Evolutionary conservation across 2,329 filamentous ascomycete genomes (phyloP).

Genomic region (Akanthomyces dipterigenus): DNA sequence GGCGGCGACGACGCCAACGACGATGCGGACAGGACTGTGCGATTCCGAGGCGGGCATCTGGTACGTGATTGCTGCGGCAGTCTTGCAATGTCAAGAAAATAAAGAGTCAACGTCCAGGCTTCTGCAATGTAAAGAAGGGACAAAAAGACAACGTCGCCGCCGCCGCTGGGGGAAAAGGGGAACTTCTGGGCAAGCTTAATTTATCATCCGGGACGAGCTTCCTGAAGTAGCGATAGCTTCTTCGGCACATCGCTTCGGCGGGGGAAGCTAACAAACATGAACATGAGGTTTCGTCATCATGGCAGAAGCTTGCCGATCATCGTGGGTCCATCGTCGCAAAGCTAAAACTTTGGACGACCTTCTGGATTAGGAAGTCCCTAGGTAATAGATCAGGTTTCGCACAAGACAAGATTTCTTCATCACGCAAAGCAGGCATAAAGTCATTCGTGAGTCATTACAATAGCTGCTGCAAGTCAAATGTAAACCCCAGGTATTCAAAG

Average conservation of each 20-base stretch:
- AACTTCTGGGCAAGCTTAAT: not conserved
- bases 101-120: not conserved
- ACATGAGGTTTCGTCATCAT: not conserved
- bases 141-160: not conserved
- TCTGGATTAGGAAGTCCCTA: not conserved
- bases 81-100: not conserved
- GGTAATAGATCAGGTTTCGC: not conserved
- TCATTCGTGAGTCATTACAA: conserved; percentile 7
- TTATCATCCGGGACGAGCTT: not conserved
- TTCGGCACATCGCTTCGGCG: not conserved
- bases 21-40: not conserved
- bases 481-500: conserved; percentile 3
- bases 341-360: not conserved
- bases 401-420: not conserved
- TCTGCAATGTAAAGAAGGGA: not conserved
- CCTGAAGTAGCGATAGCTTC: not conserved
- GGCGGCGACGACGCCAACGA: not conserved
- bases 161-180: not conserved
- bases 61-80: not conserved
- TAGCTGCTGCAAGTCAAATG: not conserved
- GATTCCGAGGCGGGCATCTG: not conserved
- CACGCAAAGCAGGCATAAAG: not conserved
- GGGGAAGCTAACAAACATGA: not conserved
- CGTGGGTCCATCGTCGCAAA: not conserved
- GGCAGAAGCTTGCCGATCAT: not conserved